Evolutionary conservation across 1,284 basidiomycete genomes (phyloP), one percentile per base, ranked within the genome.

Genomic region (Microbotryum intermedium): DNA sequence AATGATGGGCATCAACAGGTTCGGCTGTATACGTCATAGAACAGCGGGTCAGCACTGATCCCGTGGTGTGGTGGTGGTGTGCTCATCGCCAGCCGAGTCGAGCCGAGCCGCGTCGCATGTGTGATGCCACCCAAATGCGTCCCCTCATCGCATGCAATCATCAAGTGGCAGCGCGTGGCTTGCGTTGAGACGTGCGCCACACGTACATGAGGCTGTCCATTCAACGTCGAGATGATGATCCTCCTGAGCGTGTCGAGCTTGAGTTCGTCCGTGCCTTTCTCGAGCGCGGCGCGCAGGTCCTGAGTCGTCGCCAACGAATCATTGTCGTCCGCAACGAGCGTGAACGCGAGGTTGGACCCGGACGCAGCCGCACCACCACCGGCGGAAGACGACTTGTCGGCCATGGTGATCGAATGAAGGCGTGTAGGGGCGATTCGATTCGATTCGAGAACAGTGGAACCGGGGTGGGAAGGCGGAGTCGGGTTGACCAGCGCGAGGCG

Each of bases 191-290:
- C n/a, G n/a, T n/a, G n/a, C n/a, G n/a, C 13, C 13, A 7, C 20
- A 55, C 69, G 16, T 25, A 81, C 80, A 63, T 82, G 78, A 68
- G 87, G 82, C 75, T 91, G 90, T 34, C 94, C 94, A 79, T 97
- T 97, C 76, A 97, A 86, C 51, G 93, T 98, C 25, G 90, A 85
- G 61, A 93, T 83, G 71, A 98, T 90, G 77, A 99, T 95, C 77
- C 86, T 87, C 73, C 92, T 84, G 79, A 98, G 85, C 71, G 93
- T 92, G 77, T 98, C 93, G 72, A 97, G 79, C 80, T 97, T 98
- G 78, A 92, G 85, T 71, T 97, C 94, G 77, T 97, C 94, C n/a
- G 86, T 84, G 61, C 92, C 93, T 77, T 95, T 97, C 79, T 97
- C 90, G 55, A 98, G 81, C 49, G 84, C 83, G 65, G 84, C 82